These are phyloP conservation scores for Prunus kanzakura DNA, from an alignment of 306 rosid species.

Conservation along the genomic window DNA sequence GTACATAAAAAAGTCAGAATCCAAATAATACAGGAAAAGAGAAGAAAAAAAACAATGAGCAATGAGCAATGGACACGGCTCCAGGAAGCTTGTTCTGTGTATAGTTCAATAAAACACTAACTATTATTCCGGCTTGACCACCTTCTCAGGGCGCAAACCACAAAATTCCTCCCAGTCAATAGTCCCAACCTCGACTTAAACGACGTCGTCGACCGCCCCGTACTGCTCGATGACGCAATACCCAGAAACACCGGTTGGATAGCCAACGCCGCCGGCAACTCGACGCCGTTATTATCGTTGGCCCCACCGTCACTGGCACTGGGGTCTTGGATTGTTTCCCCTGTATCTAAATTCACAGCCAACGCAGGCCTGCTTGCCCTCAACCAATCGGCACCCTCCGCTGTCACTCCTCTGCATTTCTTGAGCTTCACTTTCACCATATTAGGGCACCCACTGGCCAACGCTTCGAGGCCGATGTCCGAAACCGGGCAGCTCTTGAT, in stretches of 20 bases:
- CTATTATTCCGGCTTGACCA: slow-evolving; percentile 65
- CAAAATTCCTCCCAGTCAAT: slow-evolving; percentile 59
- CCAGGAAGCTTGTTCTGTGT: neutral
- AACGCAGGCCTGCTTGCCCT: slow-evolving; percentile 56
- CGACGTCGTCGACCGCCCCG: slow-evolving; percentile 46
- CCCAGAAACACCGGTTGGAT: slow-evolving; percentile 30
- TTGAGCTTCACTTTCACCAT: slow-evolving; percentile 96
- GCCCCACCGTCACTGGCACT: slow-evolving; percentile 85
- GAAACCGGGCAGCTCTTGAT: slow-evolving; percentile 93
- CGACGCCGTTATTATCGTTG: slow-evolving; percentile 48
- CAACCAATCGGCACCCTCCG: slow-evolving; percentile 81
- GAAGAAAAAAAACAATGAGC: neutral
- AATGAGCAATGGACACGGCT: slow-evolving; percentile 12
- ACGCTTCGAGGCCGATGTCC: slow-evolving; percentile 71
- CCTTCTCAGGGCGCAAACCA: slow-evolving; percentile 79
- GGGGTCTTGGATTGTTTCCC: slow-evolving; percentile 63
- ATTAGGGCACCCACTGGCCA: slow-evolving; percentile 89
- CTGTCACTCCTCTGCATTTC: slow-evolving; percentile 84
- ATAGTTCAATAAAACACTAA: slow-evolving; percentile 7
- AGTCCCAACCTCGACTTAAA: slow-evolving; percentile 80
- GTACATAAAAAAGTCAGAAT: slow-evolving; percentile 39
- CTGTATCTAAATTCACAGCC: slow-evolving; percentile 81
- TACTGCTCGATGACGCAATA: slow-evolving; percentile 41
- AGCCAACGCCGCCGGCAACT: slow-evolving; percentile 43
- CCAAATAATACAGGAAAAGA: slow-evolving; percentile 44